Evolutionary conservation across 345 rosid genomes (phyloP).

Genomic region (Moricandia arvensis): DNA sequence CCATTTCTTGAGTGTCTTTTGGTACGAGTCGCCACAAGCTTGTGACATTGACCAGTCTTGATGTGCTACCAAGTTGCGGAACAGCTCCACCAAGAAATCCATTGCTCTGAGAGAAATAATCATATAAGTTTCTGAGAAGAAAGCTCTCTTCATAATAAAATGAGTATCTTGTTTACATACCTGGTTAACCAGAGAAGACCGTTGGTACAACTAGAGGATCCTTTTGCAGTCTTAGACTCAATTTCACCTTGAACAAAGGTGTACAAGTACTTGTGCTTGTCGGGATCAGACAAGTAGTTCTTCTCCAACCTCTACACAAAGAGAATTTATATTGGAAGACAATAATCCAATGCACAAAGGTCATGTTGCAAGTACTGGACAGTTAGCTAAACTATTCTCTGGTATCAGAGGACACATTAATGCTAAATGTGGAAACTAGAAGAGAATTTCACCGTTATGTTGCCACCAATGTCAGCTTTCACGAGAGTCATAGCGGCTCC

Average conservation of each 20-base stretch:
- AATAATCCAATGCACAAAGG: not conserved
- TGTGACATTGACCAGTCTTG: constrained; percentile 92
- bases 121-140: not conserved
- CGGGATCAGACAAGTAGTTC: constrained; percentile 63
- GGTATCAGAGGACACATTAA: too few species aligned
- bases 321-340: not conserved
- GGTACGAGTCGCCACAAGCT: constrained; percentile 79
- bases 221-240: constrained; percentile 70
- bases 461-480: constrained; percentile 87
- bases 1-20: constrained; percentile 82
- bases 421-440: constrained; percentile 2
- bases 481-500: constrained; percentile 91
- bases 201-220: constrained; percentile 88
- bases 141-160: not conserved
- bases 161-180: constrained; percentile 45
- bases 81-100: constrained; percentile 93
- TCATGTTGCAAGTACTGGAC: too few species aligned
- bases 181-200: constrained; percentile 98
- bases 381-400: too few species aligned
- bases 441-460: constrained; percentile 57
- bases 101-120: constrained; percentile 60
- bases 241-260: constrained; percentile 78
- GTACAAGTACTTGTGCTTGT: constrained; percentile 62
- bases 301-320: constrained; percentile 75
- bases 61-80: constrained; percentile 76